Evolutionary conservation across 1,139 yeast species (phyloP), one percentile per base, ranked within the genome.

Genomic region (Zhuliangozyma parablackwelliae): DNA sequence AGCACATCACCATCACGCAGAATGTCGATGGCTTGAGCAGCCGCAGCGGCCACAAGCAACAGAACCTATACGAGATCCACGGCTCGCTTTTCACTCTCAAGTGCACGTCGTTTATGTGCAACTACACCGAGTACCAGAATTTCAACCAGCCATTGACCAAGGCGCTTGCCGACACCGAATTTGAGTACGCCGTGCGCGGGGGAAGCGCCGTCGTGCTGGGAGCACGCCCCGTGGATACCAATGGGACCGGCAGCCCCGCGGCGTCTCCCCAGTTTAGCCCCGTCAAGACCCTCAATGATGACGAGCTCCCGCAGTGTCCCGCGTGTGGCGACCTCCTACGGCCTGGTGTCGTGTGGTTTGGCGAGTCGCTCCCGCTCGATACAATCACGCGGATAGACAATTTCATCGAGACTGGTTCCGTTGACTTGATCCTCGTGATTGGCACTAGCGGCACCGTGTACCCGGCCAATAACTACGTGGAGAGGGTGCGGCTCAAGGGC

Each of bases 311-410:
- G 1, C 69, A 56, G 32, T 89, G 97, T 54, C 95, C 96, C 0
- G 61, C 63, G 8, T 88, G 97, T 53, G 56, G 64, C 10, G 60
- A 48, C 25, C 56, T 85, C 20, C 59, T 88, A 39, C 67, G 96
- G 23, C 96, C 97, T 0, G 96, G 94, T 0, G 94, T 89, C 6
- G 92, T 87, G 3, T 88, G 96, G 96, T 87, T 83, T 60, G 96
- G 96, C 5, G 97, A 88, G 56, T 72, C 88, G 9, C 61, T 88
- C 33, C 87, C 95, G 1, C 59, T 85, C 40, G 63, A 63, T 33
- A 72, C 72, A 9, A 72, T 88, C 40, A 80, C 80, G 43, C 62
- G 63, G 29, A 86, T 88, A 5, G 96, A 88, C 59, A 76, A 73
- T 33, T 88, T 84, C 48, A 70, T 87, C n/a, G 75, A 79, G 42